phyloP scores from a whole-genome alignment of 75 land plant genomes.

The Selaginella moellendorffii region DNA sequence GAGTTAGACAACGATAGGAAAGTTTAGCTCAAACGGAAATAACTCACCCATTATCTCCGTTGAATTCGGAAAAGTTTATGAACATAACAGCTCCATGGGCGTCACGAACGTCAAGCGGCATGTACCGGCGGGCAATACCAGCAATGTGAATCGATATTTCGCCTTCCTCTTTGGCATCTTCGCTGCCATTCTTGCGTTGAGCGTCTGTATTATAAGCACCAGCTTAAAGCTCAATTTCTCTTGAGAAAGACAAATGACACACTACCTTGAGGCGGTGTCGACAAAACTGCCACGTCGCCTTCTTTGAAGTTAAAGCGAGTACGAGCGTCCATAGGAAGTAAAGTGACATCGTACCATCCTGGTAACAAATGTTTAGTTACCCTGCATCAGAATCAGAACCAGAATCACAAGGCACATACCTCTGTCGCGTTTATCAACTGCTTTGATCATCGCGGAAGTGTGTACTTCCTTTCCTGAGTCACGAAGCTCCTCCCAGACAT shows the following conservation, averaged over 20 bases:
- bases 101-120: conserved; percentile 84
- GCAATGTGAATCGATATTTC: conserved; percentile 56
- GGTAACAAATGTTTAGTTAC: not conserved
- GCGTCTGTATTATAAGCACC: too few species aligned
- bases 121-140: conserved; percentile 83
- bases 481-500: conserved; percentile 79
- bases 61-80: conserved; percentile 42
- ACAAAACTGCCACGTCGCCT: conserved; percentile 93
- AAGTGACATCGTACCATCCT: conserved; percentile 94
- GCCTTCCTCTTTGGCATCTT: conserved; percentile 38
- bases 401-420: conserved; percentile 27
- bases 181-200: conserved; percentile 10
- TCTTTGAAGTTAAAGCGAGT: conserved; percentile 74
- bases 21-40: too few species aligned
- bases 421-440: conserved; percentile 80
- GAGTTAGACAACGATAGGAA: too few species aligned
- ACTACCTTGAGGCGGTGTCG: conserved; percentile 70
- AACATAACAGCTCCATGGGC: conserved; percentile 74
- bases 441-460: conserved; percentile 51
- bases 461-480: conserved; percentile 59
- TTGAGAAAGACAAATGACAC: too few species aligned
- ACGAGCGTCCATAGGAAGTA: conserved; percentile 48
- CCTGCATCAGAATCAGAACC: not conserved
- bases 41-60: not conserved
- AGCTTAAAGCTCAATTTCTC: not conserved